A percentile compares a stretch with the other conserved stretches of the same genome.
These are phyloP conservation scores for Serendipita sp. DNA, from an alignment of 768 basidiomycete genomes.

Conservation along the genomic window DNA sequence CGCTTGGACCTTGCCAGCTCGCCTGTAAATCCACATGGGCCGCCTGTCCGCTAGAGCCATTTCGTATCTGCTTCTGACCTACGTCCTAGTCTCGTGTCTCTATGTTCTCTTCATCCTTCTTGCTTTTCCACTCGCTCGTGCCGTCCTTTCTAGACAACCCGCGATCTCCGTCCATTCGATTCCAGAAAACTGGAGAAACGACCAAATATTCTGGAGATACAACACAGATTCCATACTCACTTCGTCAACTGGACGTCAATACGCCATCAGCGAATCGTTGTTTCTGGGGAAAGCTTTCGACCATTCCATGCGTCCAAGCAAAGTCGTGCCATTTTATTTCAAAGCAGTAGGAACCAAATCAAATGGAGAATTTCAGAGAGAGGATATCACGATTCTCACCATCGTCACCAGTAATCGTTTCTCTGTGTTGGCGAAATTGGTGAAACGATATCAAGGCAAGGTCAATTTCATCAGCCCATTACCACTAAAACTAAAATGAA, in stretches of 20 bases:
- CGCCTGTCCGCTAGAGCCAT: no score
- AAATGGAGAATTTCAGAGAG: slow-evolving; percentile 25
- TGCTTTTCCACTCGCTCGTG: neutral
- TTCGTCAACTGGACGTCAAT: neutral
- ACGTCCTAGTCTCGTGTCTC: no score
- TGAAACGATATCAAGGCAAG: slow-evolving; percentile 59
- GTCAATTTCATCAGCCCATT: slow-evolving; percentile 6
- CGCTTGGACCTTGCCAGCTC: no score
- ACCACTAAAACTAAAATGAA: no score
- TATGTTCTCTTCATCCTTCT: neutral
- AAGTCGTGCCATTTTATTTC: slow-evolving; percentile 70
- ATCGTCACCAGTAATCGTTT: slow-evolving; percentile 69
- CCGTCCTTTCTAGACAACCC: neutral
- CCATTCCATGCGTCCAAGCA: slow-evolving; percentile 42
- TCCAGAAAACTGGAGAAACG: neutral
- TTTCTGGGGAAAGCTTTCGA: neutral
- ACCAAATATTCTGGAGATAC: neutral
- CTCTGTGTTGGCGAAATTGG: slow-evolving; percentile 52
- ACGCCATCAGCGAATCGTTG: neutral
- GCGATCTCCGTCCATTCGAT: neutral
- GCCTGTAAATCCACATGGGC: no score
- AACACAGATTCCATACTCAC: neutral
- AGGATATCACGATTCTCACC: slow-evolving; percentile 75
- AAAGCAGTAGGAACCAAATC: slow-evolving; percentile 31
- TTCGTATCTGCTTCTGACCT: no score